Evolutionary conservation across 225 moss, liverwort and hornwort genomes (phyloP), one percentile per base, ranked within the genome.

Genomic region (Ulota crispa): DNA sequence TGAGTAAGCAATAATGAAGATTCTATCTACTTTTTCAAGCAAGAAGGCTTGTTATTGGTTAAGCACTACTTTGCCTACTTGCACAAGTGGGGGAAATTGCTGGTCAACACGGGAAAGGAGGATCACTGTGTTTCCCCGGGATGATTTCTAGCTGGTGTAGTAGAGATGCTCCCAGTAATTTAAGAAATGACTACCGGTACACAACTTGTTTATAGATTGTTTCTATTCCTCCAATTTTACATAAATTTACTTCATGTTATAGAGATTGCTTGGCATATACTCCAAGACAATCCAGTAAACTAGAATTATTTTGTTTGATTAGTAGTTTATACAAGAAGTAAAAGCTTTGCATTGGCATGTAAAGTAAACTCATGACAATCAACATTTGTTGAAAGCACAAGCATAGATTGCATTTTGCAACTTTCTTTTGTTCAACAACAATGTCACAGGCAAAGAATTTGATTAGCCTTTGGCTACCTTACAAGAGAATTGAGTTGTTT

Each of bases 181-280:
- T 7, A 13, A 8, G 39, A 55, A 68, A 27, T 41, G 54, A 55
- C 20, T 27, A 27, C 1, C 9, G 47, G 83, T 85, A 78, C 92
- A 92, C 92, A 94, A 81, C 81, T 94, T 92, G 62, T 84, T 68
- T 63, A 92, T 92, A 83, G 90, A 94, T 81, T 86, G 84, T 81
- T 92, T 94, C 34, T 92, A 80, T 73, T 93, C 92, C 85, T 93
- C 93, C 55, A 90, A 72, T 77, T 90, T 86, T 63, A 91, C 94
- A 52, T 94, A 94, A 26, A 93, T 93, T 71, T 93, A 93, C 54
- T 90, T 90, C 68, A 94, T 62, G 75, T 94, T 84, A 78, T 94
- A 94, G 73, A 93, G 83, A 82, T 94, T 93, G 68, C 86, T 89
- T 43, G 93, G 94, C 94, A 94, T 94, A 79, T 94, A 94, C 70